Conservation (phyloP, 139 green algal genomes). For the Ettlia oleoabundans region DNA sequence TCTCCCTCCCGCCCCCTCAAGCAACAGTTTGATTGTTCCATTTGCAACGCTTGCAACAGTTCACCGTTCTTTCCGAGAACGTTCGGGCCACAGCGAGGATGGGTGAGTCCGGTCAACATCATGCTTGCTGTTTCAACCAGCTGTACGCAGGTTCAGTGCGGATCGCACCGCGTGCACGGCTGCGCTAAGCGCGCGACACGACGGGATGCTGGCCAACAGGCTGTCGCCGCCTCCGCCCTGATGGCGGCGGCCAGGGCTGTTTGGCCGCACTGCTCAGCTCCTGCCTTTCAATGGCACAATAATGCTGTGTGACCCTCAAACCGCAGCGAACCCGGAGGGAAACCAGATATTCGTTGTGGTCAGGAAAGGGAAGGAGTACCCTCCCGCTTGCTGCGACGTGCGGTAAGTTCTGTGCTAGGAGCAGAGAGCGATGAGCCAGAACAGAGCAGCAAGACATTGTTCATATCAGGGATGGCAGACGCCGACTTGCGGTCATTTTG, state of each 20-base stretch:
- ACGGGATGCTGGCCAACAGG: too few species aligned
- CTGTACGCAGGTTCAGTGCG: too few species aligned
- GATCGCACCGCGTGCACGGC: too few species aligned
- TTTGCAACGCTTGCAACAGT: not conserved
- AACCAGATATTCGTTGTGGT: conserved; percentile 69
- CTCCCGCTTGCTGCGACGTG: conserved; percentile 63
- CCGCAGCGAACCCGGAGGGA: conserved; percentile 41
- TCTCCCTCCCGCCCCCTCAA: not conserved
- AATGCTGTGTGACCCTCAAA: not conserved
- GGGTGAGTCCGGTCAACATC: not conserved
- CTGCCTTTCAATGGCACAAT: not conserved
- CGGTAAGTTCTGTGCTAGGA: conserved; percentile 46
- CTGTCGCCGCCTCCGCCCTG: too few species aligned
- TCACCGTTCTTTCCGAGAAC: too few species aligned
- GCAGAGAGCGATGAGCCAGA: too few species aligned
- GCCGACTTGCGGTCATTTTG: not conserved
- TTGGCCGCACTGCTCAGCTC: not conserved
- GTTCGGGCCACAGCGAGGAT: too few species aligned
- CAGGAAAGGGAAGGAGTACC: conserved; percentile 60
- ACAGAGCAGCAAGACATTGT: too few species aligned
- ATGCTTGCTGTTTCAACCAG: too few species aligned
- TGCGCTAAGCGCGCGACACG: too few species aligned
- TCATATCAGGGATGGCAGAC: too few species aligned
- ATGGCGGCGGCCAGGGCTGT: not conserved
- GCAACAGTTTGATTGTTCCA: too few species aligned